Evolutionary conservation across 2,329 filamentous ascomycete genomes (phyloP).

Genomic region (Aspergillus hiratsukae): DNA sequence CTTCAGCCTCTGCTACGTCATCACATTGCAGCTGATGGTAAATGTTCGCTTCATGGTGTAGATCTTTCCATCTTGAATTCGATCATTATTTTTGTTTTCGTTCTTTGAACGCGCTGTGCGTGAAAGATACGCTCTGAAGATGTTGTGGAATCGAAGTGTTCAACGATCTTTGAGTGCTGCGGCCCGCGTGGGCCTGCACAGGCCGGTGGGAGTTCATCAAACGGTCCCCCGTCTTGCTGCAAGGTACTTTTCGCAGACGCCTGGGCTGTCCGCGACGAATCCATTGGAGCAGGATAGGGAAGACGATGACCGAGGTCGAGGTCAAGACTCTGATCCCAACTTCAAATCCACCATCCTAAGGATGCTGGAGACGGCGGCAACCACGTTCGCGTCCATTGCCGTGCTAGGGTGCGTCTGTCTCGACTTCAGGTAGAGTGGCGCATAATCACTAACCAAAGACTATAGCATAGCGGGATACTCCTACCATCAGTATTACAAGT

Average conservation of each 20-base stretch:
- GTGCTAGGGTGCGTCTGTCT: constrained; percentile 55
- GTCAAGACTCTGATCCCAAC: constrained; percentile 26
- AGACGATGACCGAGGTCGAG: constrained; percentile 22
- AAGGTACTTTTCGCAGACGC: constrained; percentile 22
- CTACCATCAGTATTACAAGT: constrained; percentile 84
- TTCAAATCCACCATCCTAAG: constrained; percentile 47
- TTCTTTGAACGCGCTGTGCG: background rate
- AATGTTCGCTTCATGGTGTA: constrained; percentile 2
- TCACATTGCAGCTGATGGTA: constrained; percentile 5
- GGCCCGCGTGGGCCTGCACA: constrained; percentile 15
- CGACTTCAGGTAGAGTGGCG: background rate
- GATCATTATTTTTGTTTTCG: constrained; percentile 2
- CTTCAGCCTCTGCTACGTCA: constrained; percentile 1
- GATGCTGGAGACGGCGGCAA: constrained; percentile 70
- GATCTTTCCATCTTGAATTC: background rate
- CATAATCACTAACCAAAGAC: constrained; percentile 13
- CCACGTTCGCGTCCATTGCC: constrained; percentile 69
- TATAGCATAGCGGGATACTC: constrained; percentile 61
- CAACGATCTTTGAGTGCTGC: constrained; percentile 17
- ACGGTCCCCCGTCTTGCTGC: constrained; percentile 11
- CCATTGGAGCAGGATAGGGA: constrained; percentile 27
- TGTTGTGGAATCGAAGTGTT: constrained; percentile 24
- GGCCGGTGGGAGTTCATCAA: constrained; percentile 9
- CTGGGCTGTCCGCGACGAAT: constrained; percentile 21
- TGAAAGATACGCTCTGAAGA: constrained; percentile 2